These are phyloP conservation scores for Leptographium procerum DNA, from an alignment of 2,329 filamentous ascomycete genomes.

Conservation along the genomic window DNA sequence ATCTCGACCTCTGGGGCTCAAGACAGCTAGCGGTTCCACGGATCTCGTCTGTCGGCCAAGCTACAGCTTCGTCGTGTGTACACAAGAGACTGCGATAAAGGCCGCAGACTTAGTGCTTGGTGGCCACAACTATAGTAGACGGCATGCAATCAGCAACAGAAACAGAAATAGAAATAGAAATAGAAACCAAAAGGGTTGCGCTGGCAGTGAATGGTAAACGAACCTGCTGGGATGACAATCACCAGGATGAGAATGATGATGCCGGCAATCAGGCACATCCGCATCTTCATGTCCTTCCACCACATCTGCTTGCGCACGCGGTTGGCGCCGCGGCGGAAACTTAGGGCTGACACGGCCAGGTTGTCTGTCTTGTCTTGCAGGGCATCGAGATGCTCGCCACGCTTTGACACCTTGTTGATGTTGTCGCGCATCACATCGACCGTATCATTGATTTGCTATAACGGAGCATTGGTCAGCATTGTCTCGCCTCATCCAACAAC, in stretches of 20 bases:
- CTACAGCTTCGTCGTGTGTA: background rate
- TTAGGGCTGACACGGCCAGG: slow-evolving; percentile 82
- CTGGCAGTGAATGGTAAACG: slow-evolving; percentile 19
- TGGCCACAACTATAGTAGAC: background rate
- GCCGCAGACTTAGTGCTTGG: slow-evolving; percentile 1
- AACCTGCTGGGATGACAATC: slow-evolving; percentile 90
- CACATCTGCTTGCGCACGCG: slow-evolving; percentile 96
- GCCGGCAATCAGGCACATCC: slow-evolving; percentile 85
- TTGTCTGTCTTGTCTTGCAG: slow-evolving; percentile 94
- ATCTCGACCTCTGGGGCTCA: background rate
- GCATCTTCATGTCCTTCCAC: slow-evolving; percentile 99
- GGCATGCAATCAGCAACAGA: background rate
- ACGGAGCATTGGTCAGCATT: background rate
- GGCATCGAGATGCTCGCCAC: slow-evolving; percentile 77
- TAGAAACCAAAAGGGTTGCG: no score
- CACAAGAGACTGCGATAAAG: background rate
- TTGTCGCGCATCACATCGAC: slow-evolving; percentile 94
- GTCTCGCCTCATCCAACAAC: no score
- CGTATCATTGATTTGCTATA: slow-evolving; percentile 92
- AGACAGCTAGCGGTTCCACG: background rate
- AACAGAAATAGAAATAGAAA: no score
- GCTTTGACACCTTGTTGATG: slow-evolving; percentile 91
- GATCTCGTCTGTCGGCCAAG: background rate
- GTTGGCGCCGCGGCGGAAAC: slow-evolving; percentile 94
- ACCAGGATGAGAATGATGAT: slow-evolving; percentile 85